Evolutionary conservation across 768 basidiomycete genomes (phyloP).

Genomic region (Rhodotorula sphaerocarpa): DNA sequence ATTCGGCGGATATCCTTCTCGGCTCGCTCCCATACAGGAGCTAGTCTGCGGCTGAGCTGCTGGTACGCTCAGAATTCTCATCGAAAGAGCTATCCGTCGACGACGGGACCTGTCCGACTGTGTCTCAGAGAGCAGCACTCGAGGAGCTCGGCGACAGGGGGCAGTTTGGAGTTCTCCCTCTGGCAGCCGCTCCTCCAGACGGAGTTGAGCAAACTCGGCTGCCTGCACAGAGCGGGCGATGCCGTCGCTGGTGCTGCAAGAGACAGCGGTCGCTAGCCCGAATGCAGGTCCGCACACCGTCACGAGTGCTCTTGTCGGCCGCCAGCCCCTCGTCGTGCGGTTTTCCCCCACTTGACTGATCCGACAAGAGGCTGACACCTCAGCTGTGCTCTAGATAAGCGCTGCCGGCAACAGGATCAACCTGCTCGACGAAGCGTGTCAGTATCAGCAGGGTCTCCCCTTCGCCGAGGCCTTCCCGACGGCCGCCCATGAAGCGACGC

Average conservation of each 20-base stretch:
- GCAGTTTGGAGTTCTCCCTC: too few species aligned
- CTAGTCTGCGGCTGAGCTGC: too few species aligned
- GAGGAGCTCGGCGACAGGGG: too few species aligned
- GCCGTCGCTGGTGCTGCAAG: constrained; percentile 9
- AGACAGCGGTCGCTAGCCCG: neutral
- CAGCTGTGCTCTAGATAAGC: neutral
- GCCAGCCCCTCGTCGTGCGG: constrained; percentile 1
- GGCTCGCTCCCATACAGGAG: too few species aligned
- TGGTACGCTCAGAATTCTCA: too few species aligned
- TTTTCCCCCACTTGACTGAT: neutral
- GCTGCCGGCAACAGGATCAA: constrained; percentile 8
- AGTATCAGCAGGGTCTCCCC: constrained; percentile 2
- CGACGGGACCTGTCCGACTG: too few species aligned
- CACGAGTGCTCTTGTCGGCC: neutral
- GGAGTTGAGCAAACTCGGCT: too few species aligned
- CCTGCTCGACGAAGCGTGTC: constrained; percentile 17
- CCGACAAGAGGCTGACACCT: neutral
- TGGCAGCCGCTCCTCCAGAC: too few species aligned
- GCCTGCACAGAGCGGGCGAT: neutral
- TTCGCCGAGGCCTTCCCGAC: constrained; percentile 31
- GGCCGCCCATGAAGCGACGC: neutral
- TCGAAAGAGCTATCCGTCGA: too few species aligned
- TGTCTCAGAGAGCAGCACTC: too few species aligned
- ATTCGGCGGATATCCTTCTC: too few species aligned
- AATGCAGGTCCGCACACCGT: neutral